Conservation (phyloP, 2,329 filamentous ascomycete genomes). For the Byssoonygena ceratinophila region DNA sequence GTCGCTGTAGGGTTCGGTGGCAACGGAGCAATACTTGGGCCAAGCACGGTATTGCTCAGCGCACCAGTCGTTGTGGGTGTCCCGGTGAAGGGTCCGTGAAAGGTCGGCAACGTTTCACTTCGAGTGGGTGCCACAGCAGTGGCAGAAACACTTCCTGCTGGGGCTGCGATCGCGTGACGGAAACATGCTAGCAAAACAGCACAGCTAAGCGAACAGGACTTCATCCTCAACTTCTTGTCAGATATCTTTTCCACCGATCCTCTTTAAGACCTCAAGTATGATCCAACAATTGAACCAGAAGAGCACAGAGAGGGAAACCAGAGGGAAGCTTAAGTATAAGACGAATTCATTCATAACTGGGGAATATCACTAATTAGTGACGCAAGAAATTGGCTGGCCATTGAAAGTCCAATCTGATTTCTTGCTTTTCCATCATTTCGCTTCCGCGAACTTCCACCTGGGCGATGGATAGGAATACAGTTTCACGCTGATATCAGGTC, state of each 20-base stretch:
- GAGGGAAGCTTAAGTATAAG: neutral
- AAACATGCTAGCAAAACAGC: slow-evolving; percentile 4
- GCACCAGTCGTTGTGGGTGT: slow-evolving; percentile 60
- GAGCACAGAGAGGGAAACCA: neutral
- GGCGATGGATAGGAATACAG: neutral
- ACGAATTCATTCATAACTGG: neutral
- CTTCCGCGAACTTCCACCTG: slow-evolving; percentile 5
- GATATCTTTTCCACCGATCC: neutral
- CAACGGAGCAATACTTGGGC: slow-evolving; percentile 46
- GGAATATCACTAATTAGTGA: neutral
- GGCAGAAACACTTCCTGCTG: neutral
- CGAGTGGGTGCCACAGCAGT: slow-evolving; percentile 7
- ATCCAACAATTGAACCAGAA: neutral
- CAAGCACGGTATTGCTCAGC: slow-evolving; percentile 43
- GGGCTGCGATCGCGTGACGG: neutral
- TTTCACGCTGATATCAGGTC: neutral
- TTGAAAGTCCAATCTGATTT: neutral
- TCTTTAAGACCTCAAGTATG: neutral
- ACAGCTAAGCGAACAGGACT: neutral
- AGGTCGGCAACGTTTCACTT: neutral
- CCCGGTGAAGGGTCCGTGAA: slow-evolving; percentile 58
- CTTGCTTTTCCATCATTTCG: neutral
- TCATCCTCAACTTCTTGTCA: neutral
- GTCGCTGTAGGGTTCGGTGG: slow-evolving; percentile 53
- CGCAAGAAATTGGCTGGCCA: neutral